These are phyloP conservation scores for Iberis pinnata DNA, from an alignment of 345 rosid genomes.

Conservation along the genomic window DNA sequence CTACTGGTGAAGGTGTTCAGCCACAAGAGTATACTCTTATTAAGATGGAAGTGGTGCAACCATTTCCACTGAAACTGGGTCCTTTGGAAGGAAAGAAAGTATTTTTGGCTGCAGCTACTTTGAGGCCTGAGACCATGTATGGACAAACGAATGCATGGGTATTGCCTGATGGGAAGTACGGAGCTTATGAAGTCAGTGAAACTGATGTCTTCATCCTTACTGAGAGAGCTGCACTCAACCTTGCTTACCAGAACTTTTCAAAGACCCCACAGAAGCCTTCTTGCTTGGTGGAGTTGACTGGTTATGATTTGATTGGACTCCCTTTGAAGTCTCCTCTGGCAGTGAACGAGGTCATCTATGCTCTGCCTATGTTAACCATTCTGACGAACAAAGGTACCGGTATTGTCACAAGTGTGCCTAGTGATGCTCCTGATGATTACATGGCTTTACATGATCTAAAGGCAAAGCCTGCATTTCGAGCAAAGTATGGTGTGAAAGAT, in stretches of 20 bases:
- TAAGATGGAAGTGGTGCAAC: conserved; percentile 74
- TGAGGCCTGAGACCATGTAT: conserved; percentile 97
- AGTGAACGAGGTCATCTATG: conserved; percentile 60
- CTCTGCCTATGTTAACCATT: conserved; percentile 90
- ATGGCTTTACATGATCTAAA: conserved; percentile 75
- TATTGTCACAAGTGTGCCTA: conserved; percentile 91
- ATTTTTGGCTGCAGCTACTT: conserved; percentile 76
- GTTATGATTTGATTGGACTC: conserved; percentile 83
- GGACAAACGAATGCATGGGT: conserved; percentile 99
- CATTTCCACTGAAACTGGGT: conserved; percentile 59
- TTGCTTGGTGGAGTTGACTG: conserved; percentile 76
- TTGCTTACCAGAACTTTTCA: conserved; percentile 78
- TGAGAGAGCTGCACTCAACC: conserved; percentile 76
- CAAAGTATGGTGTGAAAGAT: conserved; percentile 67
- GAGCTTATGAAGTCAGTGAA: conserved; percentile 82
- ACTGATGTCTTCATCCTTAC: conserved; percentile 68
- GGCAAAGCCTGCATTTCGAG: conserved; percentile 71
- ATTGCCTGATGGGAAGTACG: conserved; percentile 84
- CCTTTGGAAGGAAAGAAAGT: conserved; percentile 67
- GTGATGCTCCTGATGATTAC: conserved; percentile 95
- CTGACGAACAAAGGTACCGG: conserved; percentile 95
- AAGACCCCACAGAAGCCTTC: conserved; percentile 59
- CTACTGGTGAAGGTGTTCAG: conserved; percentile 87
- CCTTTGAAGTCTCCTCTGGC: conserved; percentile 70
- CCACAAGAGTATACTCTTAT: conserved; percentile 92